Evolutionary conservation across 352 stramenopile genomes (phyloP).

Genomic region (Pythium myriotylum): DNA sequence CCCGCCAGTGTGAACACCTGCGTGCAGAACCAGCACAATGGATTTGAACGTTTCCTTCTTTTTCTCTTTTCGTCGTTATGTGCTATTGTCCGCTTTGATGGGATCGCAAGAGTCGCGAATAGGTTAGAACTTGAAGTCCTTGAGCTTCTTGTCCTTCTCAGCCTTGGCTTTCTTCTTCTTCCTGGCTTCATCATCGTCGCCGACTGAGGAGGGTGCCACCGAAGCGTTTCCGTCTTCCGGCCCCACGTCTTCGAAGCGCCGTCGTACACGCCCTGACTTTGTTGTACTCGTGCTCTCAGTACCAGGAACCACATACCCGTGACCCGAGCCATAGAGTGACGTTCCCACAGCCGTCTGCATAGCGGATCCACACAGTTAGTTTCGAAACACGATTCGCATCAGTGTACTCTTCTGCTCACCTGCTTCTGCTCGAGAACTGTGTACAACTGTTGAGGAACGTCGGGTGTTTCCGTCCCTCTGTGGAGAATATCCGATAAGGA

Average conservation of each 20-base stretch:
- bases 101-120: not conserved
- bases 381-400: not conserved
- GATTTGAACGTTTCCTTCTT: not conserved
- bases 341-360: constrained; percentile 66
- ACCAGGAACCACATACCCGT: constrained; percentile 71
- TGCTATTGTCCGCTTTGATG: not conserved
- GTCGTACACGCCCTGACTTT: constrained; percentile 59
- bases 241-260: constrained; percentile 70
- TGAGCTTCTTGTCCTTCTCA: constrained; percentile 83
- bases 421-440: constrained; percentile 80
- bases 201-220: constrained; percentile 29
- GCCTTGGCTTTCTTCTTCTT: constrained; percentile 81
- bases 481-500: constrained; percentile 1
- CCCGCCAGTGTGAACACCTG: constrained; percentile 43
- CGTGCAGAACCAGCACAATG: not conserved
- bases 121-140: constrained; percentile 84
- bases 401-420: constrained; percentile 26
- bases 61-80: constrained; percentile 21
- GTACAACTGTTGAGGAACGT: constrained; percentile 73
- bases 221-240: constrained; percentile 27
- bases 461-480: constrained; percentile 62
- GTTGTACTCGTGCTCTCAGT: constrained; percentile 33
- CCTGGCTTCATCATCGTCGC: constrained; percentile 56
- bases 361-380: not conserved
- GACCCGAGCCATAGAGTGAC: constrained; percentile 73